Percentiles rank a stretch among this genome's conserved stretches.
These are phyloP conservation scores for Xylariales sp. DNA, from an alignment of 2,329 filamentous ascomycete genomes.

Conservation along the genomic window DNA sequence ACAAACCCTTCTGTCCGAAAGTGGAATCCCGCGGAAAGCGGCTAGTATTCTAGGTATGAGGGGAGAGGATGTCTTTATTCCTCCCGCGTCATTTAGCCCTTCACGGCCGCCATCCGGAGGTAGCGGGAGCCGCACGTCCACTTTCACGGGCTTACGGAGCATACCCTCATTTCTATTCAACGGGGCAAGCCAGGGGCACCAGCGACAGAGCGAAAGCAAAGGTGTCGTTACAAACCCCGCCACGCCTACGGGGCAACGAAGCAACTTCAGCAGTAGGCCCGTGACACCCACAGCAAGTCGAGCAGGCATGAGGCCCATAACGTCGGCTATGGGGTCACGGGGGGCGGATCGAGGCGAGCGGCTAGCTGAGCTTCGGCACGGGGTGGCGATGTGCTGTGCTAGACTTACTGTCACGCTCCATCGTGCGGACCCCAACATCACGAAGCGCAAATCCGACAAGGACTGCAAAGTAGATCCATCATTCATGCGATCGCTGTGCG, in stretches of 20 bases:
- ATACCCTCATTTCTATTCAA: conserved; percentile 31
- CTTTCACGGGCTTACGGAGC: conserved; percentile 23
- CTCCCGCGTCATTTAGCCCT: background rate
- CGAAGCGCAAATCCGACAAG: conserved; percentile 13
- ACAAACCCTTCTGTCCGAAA: conserved; percentile 37
- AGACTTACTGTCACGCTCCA: conserved; percentile 63
- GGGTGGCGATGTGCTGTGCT: conserved; percentile 63
- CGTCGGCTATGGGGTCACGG: conserved; percentile 23
- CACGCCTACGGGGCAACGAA: conserved; percentile 3
- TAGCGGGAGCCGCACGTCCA: conserved; percentile 27
- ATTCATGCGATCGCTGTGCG: conserved; percentile 52
- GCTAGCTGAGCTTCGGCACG: conserved; percentile 58
- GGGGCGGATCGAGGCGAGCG: conserved; percentile 38
- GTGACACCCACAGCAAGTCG: conserved; percentile 13
- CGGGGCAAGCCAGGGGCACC: conserved; percentile 26
- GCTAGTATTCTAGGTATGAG: conserved; percentile 62
- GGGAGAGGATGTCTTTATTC: conserved; percentile 32
- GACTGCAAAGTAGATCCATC: conserved; percentile 47
- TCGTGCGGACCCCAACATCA: conserved; percentile 16
- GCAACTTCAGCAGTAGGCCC: conserved; percentile 19
- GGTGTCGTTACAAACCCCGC: background rate
- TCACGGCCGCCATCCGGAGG: conserved; percentile 35
- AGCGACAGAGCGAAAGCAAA: conserved; percentile 29
- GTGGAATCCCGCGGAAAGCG: conserved; percentile 57
- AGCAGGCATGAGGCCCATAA: conserved; percentile 31